Percentiles rank a stretch among this genome's conserved stretches.
phyloP scores from a whole-genome alignment of 441 rosid genomes.

The Mallotus japonicus region DNA sequence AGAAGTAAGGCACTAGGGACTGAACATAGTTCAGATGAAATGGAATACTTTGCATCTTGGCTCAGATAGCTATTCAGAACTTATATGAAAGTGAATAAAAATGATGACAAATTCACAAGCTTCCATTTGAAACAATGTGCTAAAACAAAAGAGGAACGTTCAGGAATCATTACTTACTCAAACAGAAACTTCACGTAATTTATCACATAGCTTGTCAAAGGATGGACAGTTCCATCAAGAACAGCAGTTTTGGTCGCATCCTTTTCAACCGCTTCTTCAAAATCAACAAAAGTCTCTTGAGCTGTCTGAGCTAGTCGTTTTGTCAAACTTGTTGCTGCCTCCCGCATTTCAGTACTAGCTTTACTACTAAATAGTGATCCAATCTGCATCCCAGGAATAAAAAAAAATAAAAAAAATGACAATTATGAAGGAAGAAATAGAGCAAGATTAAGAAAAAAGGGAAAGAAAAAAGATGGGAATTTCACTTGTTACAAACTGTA shows the following conservation, averaged over 20 bases:
- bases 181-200: slow-evolving; percentile 91
- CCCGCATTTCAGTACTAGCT: slow-evolving; percentile 77
- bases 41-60: neutral
- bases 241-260: slow-evolving; percentile 95
- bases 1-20: neutral
- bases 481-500: no score
- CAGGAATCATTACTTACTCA: slow-evolving; percentile 54
- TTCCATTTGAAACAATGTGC: neutral
- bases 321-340: slow-evolving; percentile 60
- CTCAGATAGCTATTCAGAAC: neutral
- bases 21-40: neutral
- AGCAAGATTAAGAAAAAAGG: no score
- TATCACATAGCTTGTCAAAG: slow-evolving; percentile 94
- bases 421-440: no score
- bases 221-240: slow-evolving; percentile 96
- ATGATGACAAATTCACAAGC: neutral
- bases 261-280: slow-evolving; percentile 96
- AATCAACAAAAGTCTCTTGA: slow-evolving; percentile 90
- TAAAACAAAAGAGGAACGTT: slow-evolving; percentile 2
- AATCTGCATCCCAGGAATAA: slow-evolving; percentile 39
- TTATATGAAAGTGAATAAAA: neutral
- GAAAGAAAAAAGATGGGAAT: no score
- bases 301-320: slow-evolving; percentile 87
- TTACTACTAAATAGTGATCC: slow-evolving; percentile 58
- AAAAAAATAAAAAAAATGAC: neutral